Evolutionary conservation across 2,329 filamentous ascomycete species (phyloP), one percentile per base, ranked within the genome.

Genomic region (Lachnellula willkommii): DNA sequence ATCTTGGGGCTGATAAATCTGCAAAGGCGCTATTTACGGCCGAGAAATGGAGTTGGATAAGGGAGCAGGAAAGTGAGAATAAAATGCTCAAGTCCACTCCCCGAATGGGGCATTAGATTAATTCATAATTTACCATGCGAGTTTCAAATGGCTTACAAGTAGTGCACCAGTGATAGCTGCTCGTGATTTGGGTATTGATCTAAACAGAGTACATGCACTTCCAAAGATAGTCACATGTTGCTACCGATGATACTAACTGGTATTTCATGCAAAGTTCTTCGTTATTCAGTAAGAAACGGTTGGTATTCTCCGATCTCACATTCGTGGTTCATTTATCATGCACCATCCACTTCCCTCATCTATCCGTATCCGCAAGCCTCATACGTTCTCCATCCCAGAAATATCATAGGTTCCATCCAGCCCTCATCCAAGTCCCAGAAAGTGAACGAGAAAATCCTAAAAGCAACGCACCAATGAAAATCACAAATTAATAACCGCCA

Each of bases 11-110:
- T 3, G 79, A 82, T 43, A 73, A 73, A 56, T 74, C 82, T 66
- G 78, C 80, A 0, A 76, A 72, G 56, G 71, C 70, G 7, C 67
- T 85, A 5, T 85, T 85, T 58, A 82, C 78, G 9, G 79, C 81
- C 0, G 71, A 75, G 14, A 72, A 70, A 51, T 85, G 82, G 82
- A 75, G 84, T 61, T 85, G 82, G 82, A 81, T 59, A 61, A 65
- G 56, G 28, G 63, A 68, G 50, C 51, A 49, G 36, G 59, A 64
- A 24, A 52, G 42, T 15, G 55, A 54, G 26, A 28, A 28, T 47
- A 51, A 20, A 26, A 47, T 50, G 28, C 17, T 54, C n/a, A 54
- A 45, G 24, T 35, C 46, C 14, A 48, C 35, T 12, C 51, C 54
- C 37, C 50, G n/a, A 9, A 22, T 45, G 17, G 26, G 35, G 7